Evolutionary conservation across 805 yeast genomes (phyloP).

Genomic region (Monosporozyma solicola): DNA sequence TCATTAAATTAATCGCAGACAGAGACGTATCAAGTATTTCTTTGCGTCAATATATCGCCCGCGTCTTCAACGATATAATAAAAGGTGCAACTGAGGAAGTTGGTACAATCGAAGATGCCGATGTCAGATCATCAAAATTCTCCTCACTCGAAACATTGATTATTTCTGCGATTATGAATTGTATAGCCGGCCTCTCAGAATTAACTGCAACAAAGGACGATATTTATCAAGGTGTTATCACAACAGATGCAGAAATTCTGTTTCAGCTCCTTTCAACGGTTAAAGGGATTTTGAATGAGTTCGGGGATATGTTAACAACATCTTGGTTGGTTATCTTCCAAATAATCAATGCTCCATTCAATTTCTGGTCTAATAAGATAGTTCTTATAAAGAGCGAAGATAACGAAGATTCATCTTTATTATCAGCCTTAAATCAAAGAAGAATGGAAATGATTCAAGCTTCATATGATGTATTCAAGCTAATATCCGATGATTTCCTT

Average conservation of each 20-base stretch:
- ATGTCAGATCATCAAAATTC: slow-evolving; percentile 9
- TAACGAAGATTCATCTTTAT: slow-evolving; percentile 24
- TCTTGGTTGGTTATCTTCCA: slow-evolving; percentile 70
- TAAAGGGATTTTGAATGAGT: slow-evolving; percentile 66
- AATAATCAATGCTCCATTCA: slow-evolving; percentile 51
- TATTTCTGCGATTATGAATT: slow-evolving; percentile 39
- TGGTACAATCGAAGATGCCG: slow-evolving; percentile 16
- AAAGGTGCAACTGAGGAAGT: slow-evolving; percentile 25
- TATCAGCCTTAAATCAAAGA: slow-evolving; percentile 36
- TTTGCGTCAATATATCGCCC: slow-evolving; percentile 40
- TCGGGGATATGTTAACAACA: slow-evolving; percentile 50
- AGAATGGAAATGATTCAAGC: slow-evolving; percentile 43
- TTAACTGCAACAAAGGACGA: slow-evolving; percentile 20
- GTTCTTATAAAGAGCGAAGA: slow-evolving; percentile 18
- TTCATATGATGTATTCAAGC: slow-evolving; percentile 74
- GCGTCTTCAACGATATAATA: slow-evolving; percentile 45
- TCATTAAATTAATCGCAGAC: slow-evolving; percentile 38
- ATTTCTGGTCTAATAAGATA: slow-evolving; percentile 26
- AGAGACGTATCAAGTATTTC: slow-evolving; percentile 34
- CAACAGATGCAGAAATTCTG: slow-evolving; percentile 61
- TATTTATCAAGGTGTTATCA: slow-evolving; percentile 32
- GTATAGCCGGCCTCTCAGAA: slow-evolving; percentile 36
- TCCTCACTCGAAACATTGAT: slow-evolving; percentile 37
- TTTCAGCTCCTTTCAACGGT: slow-evolving; percentile 53
- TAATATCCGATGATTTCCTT: slow-evolving; percentile 79